Evolutionary conservation across 148 eudicot genomes (phyloP), one percentile per base, ranked within the genome.

Genomic region (Rhododendron molle): DNA sequence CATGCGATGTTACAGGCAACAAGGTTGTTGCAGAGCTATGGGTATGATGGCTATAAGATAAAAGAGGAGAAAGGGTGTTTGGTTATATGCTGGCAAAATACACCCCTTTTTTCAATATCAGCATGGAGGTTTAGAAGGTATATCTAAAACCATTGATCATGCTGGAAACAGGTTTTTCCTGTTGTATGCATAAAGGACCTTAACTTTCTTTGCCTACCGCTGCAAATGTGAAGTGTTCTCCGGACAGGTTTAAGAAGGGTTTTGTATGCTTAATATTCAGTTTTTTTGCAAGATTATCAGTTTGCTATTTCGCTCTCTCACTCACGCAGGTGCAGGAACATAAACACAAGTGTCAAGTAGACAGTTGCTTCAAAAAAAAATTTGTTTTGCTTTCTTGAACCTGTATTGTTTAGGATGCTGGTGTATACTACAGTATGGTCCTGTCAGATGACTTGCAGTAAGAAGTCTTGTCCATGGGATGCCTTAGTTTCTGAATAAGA

Each of bases 71-170:
- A 88, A 81, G 94, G 96, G 1, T 89, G 88, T 47, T 77, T 92
- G 52, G 71, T 90, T n/a, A 88, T 94, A 13, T 92, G 93, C 89
- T 93, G 96, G 96, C 92, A 93, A 43, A 89, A 91, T 88, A 87
- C 84, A 34, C 92, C 96, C 16, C 88, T 94, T 30, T 94, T 86
- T 82, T 90, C 98, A 0, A 87, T 93, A 77, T 94, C 98, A 6
- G 91, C 94, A 0, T 94, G 98, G 98, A 91, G 92, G 56, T 88
- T 84, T 86, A 86, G 91, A 80, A 90, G 90, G 88, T 87, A 90
- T 69, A 49, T 81, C 76, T 86, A 76, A 86, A 81, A 82, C 54
- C 78, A 74, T 44, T 43, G 82, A 80, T 81, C 54, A 74, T 85
- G 84, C 78, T 43, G 60, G 76, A 60, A 7, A 36, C 58, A 40